Base-by-base conservation (phyloP, 208 protist genomes). In the Trypanosoma lewisi region DNA sequence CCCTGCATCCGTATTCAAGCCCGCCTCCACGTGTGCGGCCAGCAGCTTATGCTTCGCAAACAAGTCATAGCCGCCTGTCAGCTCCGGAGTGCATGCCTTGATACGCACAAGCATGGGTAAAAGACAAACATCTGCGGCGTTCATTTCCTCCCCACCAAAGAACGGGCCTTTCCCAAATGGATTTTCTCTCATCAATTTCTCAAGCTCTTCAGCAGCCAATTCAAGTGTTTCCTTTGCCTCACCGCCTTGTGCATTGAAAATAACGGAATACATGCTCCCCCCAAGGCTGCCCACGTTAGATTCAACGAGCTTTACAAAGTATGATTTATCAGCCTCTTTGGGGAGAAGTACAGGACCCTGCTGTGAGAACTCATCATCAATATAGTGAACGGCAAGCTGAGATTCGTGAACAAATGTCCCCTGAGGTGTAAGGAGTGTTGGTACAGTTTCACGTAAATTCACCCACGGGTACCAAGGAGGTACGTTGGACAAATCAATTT, bases 401-500 rank as follows among this genome's bases (percentile, higher is more conserved):
- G 79, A 83, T 71, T 89, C 87, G 64, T 87, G 80, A 51, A 89
- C 62, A 30, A 73, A 65, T 30, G 85, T 73, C 11, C 83, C 87
- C 30, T 66, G 61, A 3, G 69, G 71, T 28, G 83, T 85, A 41
- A 82, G 59, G 16, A 93, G 53, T 31, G 72, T 60, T 2, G 87
- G 84, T 28, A 94, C 79, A 59, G 87, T 94, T 48, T 80, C 79
- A 36, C 76, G 79, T 28, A 45, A 55, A 68, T 91, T 91, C 41
- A 91, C 59, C 58, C 71, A 63, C 57, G 68, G 64, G 72, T 83
- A 90, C 84, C 87, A 94, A 50, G 59, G 56, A 17, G 80, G 82
- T 23, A 61, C 33, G 17, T 82, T 57, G 19, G 50, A 19, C 25
- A 86, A 63, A 28, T 88, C 63, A 34, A 91, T 66, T 44, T 89